Base-by-base conservation (phyloP, 179 eudicot genomes). In the Sideroxylon spinosum region DNA sequence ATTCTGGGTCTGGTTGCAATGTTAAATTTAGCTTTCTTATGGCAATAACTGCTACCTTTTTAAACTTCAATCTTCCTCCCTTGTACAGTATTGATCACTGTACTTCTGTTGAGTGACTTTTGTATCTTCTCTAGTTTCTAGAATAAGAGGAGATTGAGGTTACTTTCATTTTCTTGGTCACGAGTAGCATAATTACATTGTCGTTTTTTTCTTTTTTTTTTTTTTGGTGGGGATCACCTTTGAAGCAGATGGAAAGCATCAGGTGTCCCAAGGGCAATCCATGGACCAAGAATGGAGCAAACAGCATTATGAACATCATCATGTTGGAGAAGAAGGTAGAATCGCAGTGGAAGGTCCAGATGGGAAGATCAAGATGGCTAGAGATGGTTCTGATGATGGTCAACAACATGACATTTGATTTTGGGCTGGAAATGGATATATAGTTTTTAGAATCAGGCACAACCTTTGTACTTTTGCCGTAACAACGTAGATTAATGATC, bases 241-340 rank as follows among this genome's bases (percentile, higher is more conserved):
- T 64, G 78, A 76, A 80, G 66, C 88, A 89, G 90, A 85, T 67
- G 88, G 86, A 72, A 86, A 37, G 44, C 44, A 37, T 37, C 44
- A 37, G 44, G 44, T 37, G 44, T 37, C 44, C 0, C 44, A 82
- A 74, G 85, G 84, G 46, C 88, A 78, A 56, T 50, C 86, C 8
- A 79, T 73, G 79, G 89, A 81, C 61, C 87, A 78, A 66, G 84
- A 37, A 37, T 37, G 81, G 20, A 81, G 62, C 49, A 76, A 86
- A 86, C 75, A 84, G 79, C 86, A 84, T 74, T 85, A 82, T 5
- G 87, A 81, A 26, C 78, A 84, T 57, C 84, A 85, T 75, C 85
- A 84, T 61, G 80, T 83, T 37, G 44, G 44, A 74, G 89, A 81
- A 63, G 86, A 80, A 62, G 87, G 79, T 71, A 37, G 4, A 37